phyloP scores from a whole-genome alignment of 768 basidiomycete species.

The Dioszegia aurantiaca region DNA sequence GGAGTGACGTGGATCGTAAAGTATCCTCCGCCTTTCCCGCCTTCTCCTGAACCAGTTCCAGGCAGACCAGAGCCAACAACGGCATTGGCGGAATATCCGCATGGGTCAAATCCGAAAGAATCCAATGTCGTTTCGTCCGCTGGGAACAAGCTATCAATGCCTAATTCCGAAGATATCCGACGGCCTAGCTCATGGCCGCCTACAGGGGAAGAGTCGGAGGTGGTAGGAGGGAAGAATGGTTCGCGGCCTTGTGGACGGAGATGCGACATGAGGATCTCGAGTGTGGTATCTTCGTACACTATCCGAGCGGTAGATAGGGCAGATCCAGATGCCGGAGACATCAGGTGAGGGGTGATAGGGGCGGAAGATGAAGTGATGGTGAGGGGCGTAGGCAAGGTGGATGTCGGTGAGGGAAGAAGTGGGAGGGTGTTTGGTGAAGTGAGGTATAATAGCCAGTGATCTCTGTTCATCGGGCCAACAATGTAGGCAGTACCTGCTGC shows the following conservation, averaged over 20 bases:
- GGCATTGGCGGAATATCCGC: conserved; percentile 94
- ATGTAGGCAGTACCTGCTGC: conserved; percentile 80
- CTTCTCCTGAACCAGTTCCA: conserved; percentile 25
- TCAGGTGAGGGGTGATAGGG: conserved; percentile 14
- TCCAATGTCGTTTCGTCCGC: conserved; percentile 75
- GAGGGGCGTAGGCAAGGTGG: no score
- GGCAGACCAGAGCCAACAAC: conserved; percentile 65
- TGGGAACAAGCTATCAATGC: conserved; percentile 80
- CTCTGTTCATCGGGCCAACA: conserved; percentile 94
- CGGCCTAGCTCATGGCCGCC: conserved; percentile 57
- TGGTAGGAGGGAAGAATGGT: conserved; percentile 59
- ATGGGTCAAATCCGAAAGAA: conserved; percentile 88
- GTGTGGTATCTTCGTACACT: conserved; percentile 72
- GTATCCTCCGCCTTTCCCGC: conserved; percentile 71
- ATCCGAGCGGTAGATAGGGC: conserved; percentile 21
- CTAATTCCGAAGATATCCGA: conserved; percentile 65
- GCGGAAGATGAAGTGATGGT: conserved; percentile 30
- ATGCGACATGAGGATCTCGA: conserved; percentile 97
- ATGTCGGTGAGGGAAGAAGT: conserved; percentile 35
- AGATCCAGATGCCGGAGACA: conserved; percentile 8
- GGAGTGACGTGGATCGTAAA: conserved; percentile 99
- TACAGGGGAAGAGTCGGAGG: not conserved
- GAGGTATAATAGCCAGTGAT: conserved; percentile 97
- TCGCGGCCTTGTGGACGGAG: conserved; percentile 71
- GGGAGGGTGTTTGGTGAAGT: conserved; percentile 61